These are phyloP conservation scores for Nidula niveotomentosa DNA, from an alignment of 1,284 basidiomycete species.

Conservation along the genomic window DNA sequence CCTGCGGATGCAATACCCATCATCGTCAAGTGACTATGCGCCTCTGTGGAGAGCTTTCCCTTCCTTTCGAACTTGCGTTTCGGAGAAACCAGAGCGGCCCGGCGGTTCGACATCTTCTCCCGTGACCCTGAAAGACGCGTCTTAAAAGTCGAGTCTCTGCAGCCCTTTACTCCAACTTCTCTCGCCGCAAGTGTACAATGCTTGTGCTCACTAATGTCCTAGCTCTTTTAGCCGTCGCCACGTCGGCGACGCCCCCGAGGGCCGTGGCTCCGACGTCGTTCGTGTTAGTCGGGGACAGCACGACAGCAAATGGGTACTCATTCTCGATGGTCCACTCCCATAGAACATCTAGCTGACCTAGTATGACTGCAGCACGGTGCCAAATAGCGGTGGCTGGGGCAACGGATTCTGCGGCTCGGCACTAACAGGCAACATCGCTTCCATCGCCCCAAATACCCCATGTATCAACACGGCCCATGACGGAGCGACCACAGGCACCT, in stretches of 20 bases:
- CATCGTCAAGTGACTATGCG: too few species aligned
- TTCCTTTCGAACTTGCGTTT: neutral
- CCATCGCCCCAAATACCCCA: constrained; percentile 29
- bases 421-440: constrained; percentile 30
- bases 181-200: neutral
- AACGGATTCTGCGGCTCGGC: constrained; percentile 41
- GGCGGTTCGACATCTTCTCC: neutral
- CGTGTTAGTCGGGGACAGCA: constrained; percentile 37
- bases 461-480: constrained; percentile 41
- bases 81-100: neutral
- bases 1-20: too few species aligned
- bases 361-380: constrained; percentile 21
- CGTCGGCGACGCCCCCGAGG: neutral
- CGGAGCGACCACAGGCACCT: constrained; percentile 41
- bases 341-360: too few species aligned
- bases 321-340: too few species aligned
- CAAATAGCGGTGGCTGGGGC: constrained; percentile 37
- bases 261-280: constrained; percentile 23
- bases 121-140: neutral
- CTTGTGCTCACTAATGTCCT: neutral
- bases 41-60: too few species aligned
- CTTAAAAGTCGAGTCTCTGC: too few species aligned
- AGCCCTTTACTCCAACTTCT: too few species aligned
- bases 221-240: constrained; percentile 1
- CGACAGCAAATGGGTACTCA: constrained; percentile 34